Evolutionary conservation across 208 protist genomes (phyloP).

Genomic region (Leishmania amazonensis): DNA sequence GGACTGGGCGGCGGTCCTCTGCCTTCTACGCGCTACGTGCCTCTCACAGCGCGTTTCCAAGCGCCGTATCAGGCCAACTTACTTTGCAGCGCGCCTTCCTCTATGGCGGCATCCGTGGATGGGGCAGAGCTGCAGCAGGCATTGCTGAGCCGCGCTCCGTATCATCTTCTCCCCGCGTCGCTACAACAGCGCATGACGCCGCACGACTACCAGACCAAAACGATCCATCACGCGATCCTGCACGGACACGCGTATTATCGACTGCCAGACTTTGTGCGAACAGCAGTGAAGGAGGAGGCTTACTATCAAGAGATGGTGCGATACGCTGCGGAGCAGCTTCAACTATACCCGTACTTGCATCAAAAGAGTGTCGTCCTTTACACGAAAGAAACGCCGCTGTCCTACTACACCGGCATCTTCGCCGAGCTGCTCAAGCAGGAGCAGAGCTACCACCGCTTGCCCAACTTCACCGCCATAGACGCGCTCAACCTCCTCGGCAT

Average conservation of each 20-base stretch:
- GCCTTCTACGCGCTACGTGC: not conserved
- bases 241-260: constrained; percentile 65
- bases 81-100: not conserved
- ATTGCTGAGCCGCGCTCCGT: constrained; percentile 52
- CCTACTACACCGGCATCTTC: constrained; percentile 79
- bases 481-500: constrained; percentile 94
- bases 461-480: constrained; percentile 98
- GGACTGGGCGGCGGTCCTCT: not conserved
- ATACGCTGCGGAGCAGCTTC: constrained; percentile 46
- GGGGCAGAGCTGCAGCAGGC: constrained; percentile 64
- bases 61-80: not conserved
- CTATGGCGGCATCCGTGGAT: constrained; percentile 31
- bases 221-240: constrained; percentile 47
- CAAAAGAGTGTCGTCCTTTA: constrained; percentile 59
- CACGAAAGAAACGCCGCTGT: constrained; percentile 72
- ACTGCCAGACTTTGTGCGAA: constrained; percentile 64
- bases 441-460: constrained; percentile 94
- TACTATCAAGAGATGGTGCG: constrained; percentile 82
- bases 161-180: constrained; percentile 49
- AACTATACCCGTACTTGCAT: constrained; percentile 83
- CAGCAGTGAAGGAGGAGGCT: constrained; percentile 46
- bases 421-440: constrained; percentile 75
- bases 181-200: constrained; percentile 68
- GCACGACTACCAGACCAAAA: constrained; percentile 50
- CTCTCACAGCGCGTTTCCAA: not conserved